Evolutionary conservation across 2,329 filamentous ascomycete genomes (phyloP), one percentile per base, ranked within the genome.

Genomic region (Cladobotryum mycophilum): DNA sequence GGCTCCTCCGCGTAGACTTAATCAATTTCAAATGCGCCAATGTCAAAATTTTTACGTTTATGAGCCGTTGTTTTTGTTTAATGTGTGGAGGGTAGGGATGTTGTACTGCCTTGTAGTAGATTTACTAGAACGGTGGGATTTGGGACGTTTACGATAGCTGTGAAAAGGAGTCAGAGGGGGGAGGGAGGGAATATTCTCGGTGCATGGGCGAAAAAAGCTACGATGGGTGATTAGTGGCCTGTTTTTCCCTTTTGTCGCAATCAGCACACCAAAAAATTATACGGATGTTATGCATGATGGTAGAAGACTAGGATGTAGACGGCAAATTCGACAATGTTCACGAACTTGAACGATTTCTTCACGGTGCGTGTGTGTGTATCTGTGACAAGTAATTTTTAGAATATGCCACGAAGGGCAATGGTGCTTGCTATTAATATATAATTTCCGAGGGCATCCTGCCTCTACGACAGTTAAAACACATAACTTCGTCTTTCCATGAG

Each of bases 1-100:
- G 81, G 79, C 52, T 69, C 67, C 22, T 61, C 63, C 36, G 58
- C 64, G 33, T 67, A 61, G 51, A 51, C 18, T 17, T 47, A 49
- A 48, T 20, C 15, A 20, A 41, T 8, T 25, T 30, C 25, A 30
- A 30, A 30, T 30, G 25, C 25, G 25, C 25, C 4, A 30, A 8
- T 30, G 22, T 11, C 25, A 5, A 4, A 4, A 30, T 30, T 30
- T 30, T 30, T 11, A 8, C 25, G 25, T 30, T 30, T 11, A 30
- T 30, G 25, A 30, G 25, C 25, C 25, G 25, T 30, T 30, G 25
- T 30, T 30, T 30, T 30, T 30, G 25, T 30, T 30, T 30, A 30
- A 46, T 42, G 49, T n/a, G 36, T 7, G 14, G 14, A 38, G 36
- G 14, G 36, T 3, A 14, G 36, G 36, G 36, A n/a, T 38, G 36